Evolutionary conservation across 1,139 yeast genomes (phyloP), one percentile per base, ranked within the genome.

Genomic region (Meyerozyma sp.): DNA sequence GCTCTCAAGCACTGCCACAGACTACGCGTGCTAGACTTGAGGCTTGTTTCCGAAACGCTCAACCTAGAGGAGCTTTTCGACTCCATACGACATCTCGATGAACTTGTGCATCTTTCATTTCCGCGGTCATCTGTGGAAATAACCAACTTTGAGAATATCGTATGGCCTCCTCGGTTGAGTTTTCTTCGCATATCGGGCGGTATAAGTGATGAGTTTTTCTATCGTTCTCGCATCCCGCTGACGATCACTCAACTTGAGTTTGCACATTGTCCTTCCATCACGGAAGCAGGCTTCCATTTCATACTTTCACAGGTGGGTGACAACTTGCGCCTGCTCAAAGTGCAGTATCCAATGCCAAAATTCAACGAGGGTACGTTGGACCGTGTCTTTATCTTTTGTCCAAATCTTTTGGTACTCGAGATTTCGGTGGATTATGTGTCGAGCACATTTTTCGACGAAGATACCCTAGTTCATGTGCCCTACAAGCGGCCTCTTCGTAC

Each of bases 1-100:
- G 84, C 95, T 39, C 68, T 93, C 41, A 78, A 86, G 46, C 72
- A 82, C 42, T 93, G 98, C 61, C 66, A 66, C 20, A 70, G 76
- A 36, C 65, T 93, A 44, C 73, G 73, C 46, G 76, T 81, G 1
- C 66, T 93, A 30, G 98, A 93, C 60, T 64, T 93, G 46, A 77
- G 96, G n/a, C 72, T 90, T 35, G 97, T 93, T 1, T 86, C 96
- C 3, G 98, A 91, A 62, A 89, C 95, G 0, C 84, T 93, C 8
- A 90, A 90, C 52, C 66, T 93, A 44, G 78, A 82, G 39, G 91
- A 88, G 56, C 66, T 93, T 11, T 90, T 93, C 62, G 71, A 72
- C 37, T 86, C 96, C 2, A 86, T 93, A 37, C 72, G 75, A 40
- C 77, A 76, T 44, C 75, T 87, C 32, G 73, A 74, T 37, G 57